Evolutionary conservation across 2,329 filamentous ascomycete species (phyloP).

Genomic region (Pseudogymnoascus sp.): DNA sequence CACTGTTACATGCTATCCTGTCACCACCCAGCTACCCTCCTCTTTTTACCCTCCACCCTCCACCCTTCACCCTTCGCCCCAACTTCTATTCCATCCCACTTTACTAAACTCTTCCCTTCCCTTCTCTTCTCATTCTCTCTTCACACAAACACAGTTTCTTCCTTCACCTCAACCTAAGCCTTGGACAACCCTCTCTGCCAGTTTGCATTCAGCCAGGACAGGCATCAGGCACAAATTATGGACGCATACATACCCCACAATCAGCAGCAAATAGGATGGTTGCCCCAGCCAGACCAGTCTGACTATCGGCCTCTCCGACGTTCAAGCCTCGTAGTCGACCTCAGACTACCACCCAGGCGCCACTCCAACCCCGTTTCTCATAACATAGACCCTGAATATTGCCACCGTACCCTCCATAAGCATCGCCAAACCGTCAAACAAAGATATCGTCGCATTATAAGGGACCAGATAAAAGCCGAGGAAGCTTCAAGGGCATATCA

Average conservation of each 20-base stretch:
- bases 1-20: too few species aligned
- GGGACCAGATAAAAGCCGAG: background rate
- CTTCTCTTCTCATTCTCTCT: constrained; percentile 13
- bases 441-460: background rate
- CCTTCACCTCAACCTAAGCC: background rate
- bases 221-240: background rate
- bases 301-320: background rate
- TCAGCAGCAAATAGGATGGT: background rate
- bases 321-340: background rate
- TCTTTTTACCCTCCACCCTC: too few species aligned
- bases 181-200: background rate
- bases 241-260: background rate
- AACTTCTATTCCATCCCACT: too few species aligned
- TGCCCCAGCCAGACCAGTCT: background rate
- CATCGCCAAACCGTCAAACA: background rate
- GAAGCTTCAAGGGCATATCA: background rate
- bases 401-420: background rate
- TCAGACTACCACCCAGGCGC: background rate
- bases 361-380: background rate
- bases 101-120: background rate
- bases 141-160: constrained; percentile 1
- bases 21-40: too few species aligned
- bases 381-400: background rate
- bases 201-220: background rate
- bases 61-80: too few species aligned